Percentiles rank a stretch among this genome's conserved stretches.
These are phyloP conservation scores for Boechera retrofracta DNA, from an alignment of 345 rosid genomes.

Conservation along the genomic window DNA sequence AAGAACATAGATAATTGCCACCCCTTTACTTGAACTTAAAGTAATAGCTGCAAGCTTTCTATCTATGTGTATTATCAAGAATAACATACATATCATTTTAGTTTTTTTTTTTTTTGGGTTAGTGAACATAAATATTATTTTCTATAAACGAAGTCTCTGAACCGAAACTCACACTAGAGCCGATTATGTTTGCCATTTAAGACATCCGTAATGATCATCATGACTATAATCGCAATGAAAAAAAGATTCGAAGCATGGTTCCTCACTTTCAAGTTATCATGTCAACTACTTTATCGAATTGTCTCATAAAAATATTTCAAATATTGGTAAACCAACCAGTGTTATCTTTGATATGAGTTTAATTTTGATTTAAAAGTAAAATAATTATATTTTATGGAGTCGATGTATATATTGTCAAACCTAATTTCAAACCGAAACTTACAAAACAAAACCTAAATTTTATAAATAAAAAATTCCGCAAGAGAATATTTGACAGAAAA, in stretches of 20 bases:
- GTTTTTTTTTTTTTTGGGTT: neutral
- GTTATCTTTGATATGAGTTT: neutral
- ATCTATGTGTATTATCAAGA: conserved; percentile 26
- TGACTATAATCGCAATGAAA: neutral
- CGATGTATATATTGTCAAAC: neutral
- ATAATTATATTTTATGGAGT: neutral
- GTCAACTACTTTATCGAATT: conserved; percentile 16
- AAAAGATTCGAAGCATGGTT: neutral
- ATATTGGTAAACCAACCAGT: neutral
- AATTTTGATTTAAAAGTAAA: no score
- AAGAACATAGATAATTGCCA: conserved; percentile 24
- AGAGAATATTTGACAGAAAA: conserved; percentile 1
- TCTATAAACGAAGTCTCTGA: neutral
- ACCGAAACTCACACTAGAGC: neutral
- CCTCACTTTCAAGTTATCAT: neutral
- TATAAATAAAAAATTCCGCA: neutral
- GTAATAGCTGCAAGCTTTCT: conserved; percentile 17
- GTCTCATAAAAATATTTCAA: neutral
- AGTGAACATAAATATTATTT: neutral
- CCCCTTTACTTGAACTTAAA: conserved; percentile 39
- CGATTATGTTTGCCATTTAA: neutral
- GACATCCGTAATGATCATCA: neutral
- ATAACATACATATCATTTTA: neutral
- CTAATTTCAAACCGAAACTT: neutral
- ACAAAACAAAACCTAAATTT: neutral